Evolutionary conservation across 176 grass and related monocot genomes (phyloP), one percentile per base, ranked within the genome.

Genomic region (Avena atlantica): DNA sequence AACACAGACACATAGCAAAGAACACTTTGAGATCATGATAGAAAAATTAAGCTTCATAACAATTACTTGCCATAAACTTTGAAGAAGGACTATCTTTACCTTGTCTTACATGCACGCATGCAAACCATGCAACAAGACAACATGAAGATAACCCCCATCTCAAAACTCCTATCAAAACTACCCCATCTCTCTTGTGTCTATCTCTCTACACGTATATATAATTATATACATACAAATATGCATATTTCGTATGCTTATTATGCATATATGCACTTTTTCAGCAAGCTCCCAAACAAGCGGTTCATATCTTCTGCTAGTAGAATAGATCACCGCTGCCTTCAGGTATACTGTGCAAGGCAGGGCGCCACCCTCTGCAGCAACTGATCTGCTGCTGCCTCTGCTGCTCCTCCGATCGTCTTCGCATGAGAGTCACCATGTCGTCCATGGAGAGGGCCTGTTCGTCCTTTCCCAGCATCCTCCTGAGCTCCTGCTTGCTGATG

Each of bases 271-370:
- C 36, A 84, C 9, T 31, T 85, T 66, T 53, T 80, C 9, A 89
- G 49, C 6, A 77, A 20, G 59, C 74, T 75, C 55, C 23, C 15
- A 50, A 50, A 40, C 25, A 25, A 20, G 37, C 17, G 13, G 31
- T 29, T 49, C 21, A 55, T 56, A 56, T 29, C 75, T 6, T 78
- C 10, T 42, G 50, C 74, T 80, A 89, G 27, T 20, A 56, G 12
- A 45, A 80, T 9, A 76, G 16, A 83, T 90, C 87, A 63, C 68
- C 83, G 82, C 75, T 86, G 78, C 75, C 85, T 81, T 96, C 94
- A 9, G 89, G 92, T 93, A 96, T 96, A 80, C 94, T 93, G 37
- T 88, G 70, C 59, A 96, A 65, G 74, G 85, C 87, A 34, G 94
- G 94, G 51, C 80, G 89, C 94, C 94, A 96, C 53, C 88, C 91